These are phyloP conservation scores for Sphaerulina populicola DNA, from an alignment of 2,329 filamentous ascomycete species.

Conservation along the genomic window DNA sequence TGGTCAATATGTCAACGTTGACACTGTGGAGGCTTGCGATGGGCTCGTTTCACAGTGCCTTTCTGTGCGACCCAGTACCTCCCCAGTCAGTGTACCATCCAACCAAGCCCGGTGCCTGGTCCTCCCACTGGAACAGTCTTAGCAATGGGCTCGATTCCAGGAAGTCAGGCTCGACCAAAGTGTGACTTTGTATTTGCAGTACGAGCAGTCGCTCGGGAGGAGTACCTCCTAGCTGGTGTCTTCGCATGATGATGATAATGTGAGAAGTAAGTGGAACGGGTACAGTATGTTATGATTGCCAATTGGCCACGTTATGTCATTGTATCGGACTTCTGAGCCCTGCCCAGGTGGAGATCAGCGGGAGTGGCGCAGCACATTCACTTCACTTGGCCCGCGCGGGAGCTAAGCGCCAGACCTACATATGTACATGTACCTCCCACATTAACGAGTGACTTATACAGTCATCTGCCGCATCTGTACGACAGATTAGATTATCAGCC, in stretches of 20 bases:
- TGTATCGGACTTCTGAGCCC: no score
- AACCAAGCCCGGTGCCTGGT: constrained; percentile 5
- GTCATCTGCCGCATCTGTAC: background rate
- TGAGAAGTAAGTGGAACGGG: background rate
- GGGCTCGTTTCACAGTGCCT: constrained; percentile 3
- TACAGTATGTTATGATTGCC: no score
- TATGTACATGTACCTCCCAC: background rate
- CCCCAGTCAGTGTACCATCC: background rate
- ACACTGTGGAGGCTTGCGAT: background rate
- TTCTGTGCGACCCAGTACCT: background rate
- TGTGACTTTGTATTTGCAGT: background rate
- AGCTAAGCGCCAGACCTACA: background rate
- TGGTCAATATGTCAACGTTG: background rate
- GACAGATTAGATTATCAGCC: background rate
- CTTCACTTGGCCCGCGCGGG: background rate
- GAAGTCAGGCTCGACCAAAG: constrained; percentile 1
- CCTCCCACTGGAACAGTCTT: background rate
- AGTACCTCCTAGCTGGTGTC: background rate
- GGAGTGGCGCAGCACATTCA: background rate
- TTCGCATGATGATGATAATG: background rate
- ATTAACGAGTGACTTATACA: background rate
- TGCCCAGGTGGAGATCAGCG: background rate
- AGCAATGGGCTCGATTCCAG: background rate
- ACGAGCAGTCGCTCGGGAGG: background rate
- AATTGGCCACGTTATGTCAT: no score